Base-by-base conservation (phyloP, 1,284 basidiomycete species). In the Pseudozyma hubeiensis region DNA sequence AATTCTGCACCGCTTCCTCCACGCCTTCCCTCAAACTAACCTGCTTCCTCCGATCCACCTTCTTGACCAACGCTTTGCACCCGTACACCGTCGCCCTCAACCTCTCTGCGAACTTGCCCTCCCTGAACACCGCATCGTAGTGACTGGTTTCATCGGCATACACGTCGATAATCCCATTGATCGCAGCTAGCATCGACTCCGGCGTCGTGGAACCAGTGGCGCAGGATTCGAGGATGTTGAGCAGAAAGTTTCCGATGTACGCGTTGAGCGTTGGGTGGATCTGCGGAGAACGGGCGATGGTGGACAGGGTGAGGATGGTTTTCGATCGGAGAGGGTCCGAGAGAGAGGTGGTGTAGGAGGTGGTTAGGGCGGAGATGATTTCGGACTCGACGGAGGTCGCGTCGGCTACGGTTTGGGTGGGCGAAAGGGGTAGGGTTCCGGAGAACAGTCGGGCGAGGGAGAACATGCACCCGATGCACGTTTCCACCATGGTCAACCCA, bases 91-190 rank as follows among this genome's bases (percentile, higher is more conserved):
- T 63, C 41, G 52, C n/a, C n/a, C 67, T 16, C 0, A 66, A 37
- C 16, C 67, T 37, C 3, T 8, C 29, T 17, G 66, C 13, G 30
- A 72, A 91, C 60, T 80, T 88, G 84, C 74, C 88, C 47, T 89
- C 83, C 16, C 90, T 87, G 86, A 97, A 98, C 11, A 86, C 87
- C 74, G 9, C 34, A 24, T 99, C 95, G 84, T 92, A 97, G 0
- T 90, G 88, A 51, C 90, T 85, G 9, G 86, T 88, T 85, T 99
- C 97, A 85, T 99, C 96, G 2, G 94, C 93, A 85, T 93, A 99
- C 52, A 96, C 91, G 84, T 98, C 96, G 73, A 98, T 93, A 50
- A 98, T 85, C 30, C 92, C 92, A 39, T 96, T 94, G 34, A 91
- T 86, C 0, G 90, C 89, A 77, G 96, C 93, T 17, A 97, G 87